Evolutionary conservation across 768 basidiomycete species (phyloP), one percentile per base, ranked within the genome.

Genomic region (Kwoniella sp.): DNA sequence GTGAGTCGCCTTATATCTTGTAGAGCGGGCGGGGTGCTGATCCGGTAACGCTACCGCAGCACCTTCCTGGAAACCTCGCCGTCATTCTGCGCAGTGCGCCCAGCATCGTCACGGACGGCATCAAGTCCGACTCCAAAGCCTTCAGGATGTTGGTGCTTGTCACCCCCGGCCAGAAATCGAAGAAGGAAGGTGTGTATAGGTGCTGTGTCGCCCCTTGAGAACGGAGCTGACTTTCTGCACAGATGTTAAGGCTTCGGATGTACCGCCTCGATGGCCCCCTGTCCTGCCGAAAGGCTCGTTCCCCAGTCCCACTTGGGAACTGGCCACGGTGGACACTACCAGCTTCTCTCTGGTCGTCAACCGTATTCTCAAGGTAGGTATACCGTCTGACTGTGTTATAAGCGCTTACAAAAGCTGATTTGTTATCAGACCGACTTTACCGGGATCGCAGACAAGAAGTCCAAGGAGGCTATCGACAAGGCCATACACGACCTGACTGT

Each of bases 211-310:
- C 11, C n/a, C n/a, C n/a, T n/a, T n/a, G n/a, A n/a, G 44, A 28
- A 14, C 15, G 11, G 23, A 20, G 20, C 15, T 43, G 31, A 46
- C 12, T 4, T 10, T 19, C 4, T 11, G 5, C 8, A 12, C 19
- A 65, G 63, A 64, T 33, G 33, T 58, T 43, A 64, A 65, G 26
- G 32, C 15, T 6, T 29, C 17, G 23, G 89, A 87, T 63, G 64
- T 82, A 27, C 80, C 86, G 9, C 95, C 95, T 3, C 73, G 69
- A 34, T 96, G 90, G 90, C 89, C 88, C 0, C 81, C 85, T 3
- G 67, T 62, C 1, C 78, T 73, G 8, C 51, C 84, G 0, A 70
- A 73, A 17, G 76, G 74, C 1, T 68, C 86, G 14, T 55, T 76
- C 3, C 78, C 80, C 0, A 75, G 81, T 1, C 76, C 82, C 1